Conservation (phyloP, 768 basidiomycete species). For the Pleurotus tuoliensis region DNA sequence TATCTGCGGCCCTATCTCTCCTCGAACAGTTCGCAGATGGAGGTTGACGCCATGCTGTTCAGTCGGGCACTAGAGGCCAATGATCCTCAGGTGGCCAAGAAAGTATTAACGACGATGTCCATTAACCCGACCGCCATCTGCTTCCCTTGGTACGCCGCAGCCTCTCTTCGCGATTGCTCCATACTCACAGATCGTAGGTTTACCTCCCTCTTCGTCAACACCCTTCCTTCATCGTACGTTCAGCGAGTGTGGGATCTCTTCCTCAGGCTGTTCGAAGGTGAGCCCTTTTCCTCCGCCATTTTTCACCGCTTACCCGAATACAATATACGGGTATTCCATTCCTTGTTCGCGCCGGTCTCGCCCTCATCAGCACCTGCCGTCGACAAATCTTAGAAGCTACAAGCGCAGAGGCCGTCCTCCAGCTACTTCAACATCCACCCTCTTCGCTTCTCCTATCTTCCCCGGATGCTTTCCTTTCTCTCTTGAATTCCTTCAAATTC, state of each 20-base stretch:
- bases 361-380: constrained; percentile 57
- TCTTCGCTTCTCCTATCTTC: constrained; percentile 48
- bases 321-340: no score
- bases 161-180: no score
- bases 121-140: constrained; percentile 57
- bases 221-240: no score
- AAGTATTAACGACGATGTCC: constrained; percentile 60
- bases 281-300: no score
- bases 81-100: constrained; percentile 57
- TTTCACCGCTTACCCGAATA: no score
- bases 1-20: constrained; percentile 78
- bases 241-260: no score
- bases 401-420: constrained; percentile 43
- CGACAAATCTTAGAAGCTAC: constrained; percentile 51
- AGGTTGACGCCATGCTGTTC: constrained; percentile 74
- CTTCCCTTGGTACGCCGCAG: constrained; percentile 52
- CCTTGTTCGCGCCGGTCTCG: no score
- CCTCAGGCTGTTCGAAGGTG: no score
- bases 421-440: constrained; percentile 48
- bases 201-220: no score
- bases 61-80: constrained; percentile 59
- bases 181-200: no score
- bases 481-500: constrained; percentile 58
- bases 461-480: constrained; percentile 60
- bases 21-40: constrained; percentile 53